Conservation (phyloP, 768 basidiomycete species). For the Coprinopsis marcescibilis region DNA sequence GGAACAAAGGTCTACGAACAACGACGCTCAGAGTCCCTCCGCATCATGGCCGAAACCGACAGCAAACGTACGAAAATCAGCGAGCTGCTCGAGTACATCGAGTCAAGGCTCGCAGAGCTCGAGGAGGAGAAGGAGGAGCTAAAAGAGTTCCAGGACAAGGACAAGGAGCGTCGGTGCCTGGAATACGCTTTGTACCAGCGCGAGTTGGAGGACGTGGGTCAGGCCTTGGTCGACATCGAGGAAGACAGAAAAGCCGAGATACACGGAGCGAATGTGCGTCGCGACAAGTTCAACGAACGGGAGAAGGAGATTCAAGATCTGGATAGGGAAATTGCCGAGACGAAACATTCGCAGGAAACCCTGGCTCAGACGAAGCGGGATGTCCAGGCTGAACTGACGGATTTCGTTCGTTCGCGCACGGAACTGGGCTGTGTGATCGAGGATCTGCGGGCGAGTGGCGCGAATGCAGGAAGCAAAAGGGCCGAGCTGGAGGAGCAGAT, state of each 20-base stretch:
- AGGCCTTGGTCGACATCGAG: conserved; percentile 80
- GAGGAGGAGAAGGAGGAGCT: conserved; percentile 98
- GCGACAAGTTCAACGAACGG: conserved; percentile 76
- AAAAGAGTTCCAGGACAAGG: conserved; percentile 94
- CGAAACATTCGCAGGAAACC: conserved; percentile 67
- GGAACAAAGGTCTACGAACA: conserved; percentile 99
- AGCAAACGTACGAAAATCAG: conserved; percentile 87
- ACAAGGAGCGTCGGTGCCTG: conserved; percentile 88
- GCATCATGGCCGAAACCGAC: conserved; percentile 96
- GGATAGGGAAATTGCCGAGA: conserved; percentile 65
- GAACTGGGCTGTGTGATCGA: conserved; percentile 80
- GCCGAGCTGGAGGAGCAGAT: conserved; percentile 64
- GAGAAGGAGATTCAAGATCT: conserved; percentile 84
- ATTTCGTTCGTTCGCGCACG: conserved; percentile 78
- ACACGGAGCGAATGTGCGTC: conserved; percentile 74
- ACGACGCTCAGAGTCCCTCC: conserved; percentile 83
- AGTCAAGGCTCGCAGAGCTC: conserved; percentile 81
- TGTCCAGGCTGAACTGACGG: conserved; percentile 76
- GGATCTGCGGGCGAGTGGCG: conserved; percentile 66
- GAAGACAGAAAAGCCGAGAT: conserved; percentile 79
- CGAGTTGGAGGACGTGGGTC: conserved; percentile 84
- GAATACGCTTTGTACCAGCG: conserved; percentile 93
- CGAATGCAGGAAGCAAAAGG: conserved; percentile 59
- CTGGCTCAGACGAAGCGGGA: conserved; percentile 66
- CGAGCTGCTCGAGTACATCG: conserved; percentile 87